Evolutionary conservation across 2,329 filamentous ascomycete species (phyloP).

Genomic region (Penicillium sp.): DNA sequence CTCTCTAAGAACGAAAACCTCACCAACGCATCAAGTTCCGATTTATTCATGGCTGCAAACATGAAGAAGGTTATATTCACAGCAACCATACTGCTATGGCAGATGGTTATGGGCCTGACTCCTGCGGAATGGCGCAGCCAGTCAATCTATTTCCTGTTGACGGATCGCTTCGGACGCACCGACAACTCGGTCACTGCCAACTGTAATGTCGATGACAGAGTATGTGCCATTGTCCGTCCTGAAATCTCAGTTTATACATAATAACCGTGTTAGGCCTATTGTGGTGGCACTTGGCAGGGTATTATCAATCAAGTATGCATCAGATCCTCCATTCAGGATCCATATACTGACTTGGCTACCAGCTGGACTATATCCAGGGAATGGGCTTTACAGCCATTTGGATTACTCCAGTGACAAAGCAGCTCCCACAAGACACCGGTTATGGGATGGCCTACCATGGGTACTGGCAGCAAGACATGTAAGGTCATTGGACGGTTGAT

Average conservation of each 20-base stretch:
- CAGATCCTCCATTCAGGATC: no score
- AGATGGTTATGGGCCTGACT: constrained; percentile 20
- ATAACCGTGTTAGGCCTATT: constrained; percentile 37
- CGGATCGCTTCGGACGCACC: constrained; percentile 37
- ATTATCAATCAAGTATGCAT: constrained; percentile 35
- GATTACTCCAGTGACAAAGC: constrained; percentile 41
- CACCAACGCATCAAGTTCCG: background rate
- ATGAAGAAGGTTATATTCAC: background rate
- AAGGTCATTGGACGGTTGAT: constrained; percentile 16
- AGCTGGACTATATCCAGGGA: constrained; percentile 45
- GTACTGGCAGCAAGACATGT: constrained; percentile 45
- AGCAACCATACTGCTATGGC: constrained; percentile 7
- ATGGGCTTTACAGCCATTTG: constrained; percentile 45
- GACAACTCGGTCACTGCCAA: constrained; percentile 31
- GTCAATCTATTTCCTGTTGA: constrained; percentile 41
- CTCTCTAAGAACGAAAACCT: background rate
- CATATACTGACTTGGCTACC: background rate
- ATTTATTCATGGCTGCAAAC: background rate
- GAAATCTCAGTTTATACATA: background rate
- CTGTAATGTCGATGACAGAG: constrained; percentile 24
- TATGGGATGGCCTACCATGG: constrained; percentile 44
- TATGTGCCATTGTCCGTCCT: constrained; percentile 1
- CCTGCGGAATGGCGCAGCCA: constrained; percentile 35
- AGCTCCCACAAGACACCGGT: constrained; percentile 30
- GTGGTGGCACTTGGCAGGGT: constrained; percentile 42